Percentiles rank a stretch among this genome's conserved stretches.
Conservation (phyloP, 192 early-diverging fungal species). For the Podila horticola region DNA sequence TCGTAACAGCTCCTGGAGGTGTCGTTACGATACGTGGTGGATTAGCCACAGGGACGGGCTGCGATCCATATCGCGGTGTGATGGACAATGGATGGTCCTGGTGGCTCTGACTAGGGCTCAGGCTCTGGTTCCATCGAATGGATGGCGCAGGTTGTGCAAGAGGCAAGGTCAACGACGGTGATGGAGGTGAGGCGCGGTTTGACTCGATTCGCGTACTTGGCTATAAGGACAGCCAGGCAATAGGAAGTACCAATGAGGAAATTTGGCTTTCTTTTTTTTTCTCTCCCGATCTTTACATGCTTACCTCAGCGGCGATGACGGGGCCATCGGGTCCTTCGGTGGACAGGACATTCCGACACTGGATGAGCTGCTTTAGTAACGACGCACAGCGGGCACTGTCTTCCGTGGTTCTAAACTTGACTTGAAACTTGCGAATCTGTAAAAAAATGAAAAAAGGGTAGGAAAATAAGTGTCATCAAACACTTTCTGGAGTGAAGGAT, state of each 20-base stretch:
- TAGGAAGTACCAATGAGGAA: background rate
- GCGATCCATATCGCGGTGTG: slow-evolving; percentile 1
- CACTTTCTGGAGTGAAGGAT: background rate
- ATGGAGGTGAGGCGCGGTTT: background rate
- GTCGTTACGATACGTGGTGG: background rate
- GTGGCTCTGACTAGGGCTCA: background rate
- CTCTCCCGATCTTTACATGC: too few relatives aligned
- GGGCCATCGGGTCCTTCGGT: background rate
- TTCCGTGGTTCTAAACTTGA: slow-evolving; percentile 7
- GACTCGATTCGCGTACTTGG: background rate
- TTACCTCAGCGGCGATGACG: background rate
- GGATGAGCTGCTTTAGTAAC: background rate
- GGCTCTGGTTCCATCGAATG: background rate
- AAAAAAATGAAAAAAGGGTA: background rate
- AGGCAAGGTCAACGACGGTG: background rate
- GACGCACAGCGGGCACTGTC: slow-evolving; percentile 30
- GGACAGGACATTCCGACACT: slow-evolving; percentile 12
- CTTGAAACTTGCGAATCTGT: slow-evolving; percentile 13
- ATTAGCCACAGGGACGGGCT: background rate
- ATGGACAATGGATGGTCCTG: background rate
- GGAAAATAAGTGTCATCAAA: background rate
- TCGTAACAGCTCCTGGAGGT: too few relatives aligned
- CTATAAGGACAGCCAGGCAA: background rate
- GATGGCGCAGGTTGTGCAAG: background rate
- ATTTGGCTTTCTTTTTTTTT: background rate